Evolutionary conservation across 2,329 filamentous ascomycete species (phyloP), one percentile per base, ranked within the genome.

Genomic region (Fusarium sambucinum): DNA sequence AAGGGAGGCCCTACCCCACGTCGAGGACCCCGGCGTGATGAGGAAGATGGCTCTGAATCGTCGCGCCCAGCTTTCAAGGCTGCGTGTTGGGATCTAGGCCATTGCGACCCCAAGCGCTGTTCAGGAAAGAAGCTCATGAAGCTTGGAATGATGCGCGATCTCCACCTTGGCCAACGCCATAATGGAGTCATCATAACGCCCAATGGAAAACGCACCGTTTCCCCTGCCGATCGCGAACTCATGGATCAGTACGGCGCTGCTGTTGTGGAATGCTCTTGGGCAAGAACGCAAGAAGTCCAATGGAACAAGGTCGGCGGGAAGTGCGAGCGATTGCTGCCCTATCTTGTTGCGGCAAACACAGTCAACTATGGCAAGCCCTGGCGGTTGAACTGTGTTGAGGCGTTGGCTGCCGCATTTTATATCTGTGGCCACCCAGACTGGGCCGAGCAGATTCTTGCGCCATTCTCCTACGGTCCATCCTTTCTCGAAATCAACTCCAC

Each of bases 281-380:
- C 96, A 5, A 86, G 96, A 62, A 93, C 96, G 10, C 86, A 92
- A 47, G 96, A 99, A 79, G 90, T 99, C 7, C 94, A 95, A 53
- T 99, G 95, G 89, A 86, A 84, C 60, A 92, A 92, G 71, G 97
- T 99, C 61, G 96, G 96, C 29, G 96, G 96, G 25, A 96, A 94
- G 79, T 97, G 94, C 79, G 94, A 97, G 83, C 85, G 96, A 55
- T 80, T 97, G 68, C 83, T 99, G 58, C 96, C 96, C 0, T 99
- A 99, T 78, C 89, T 99, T 10, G 94, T 99, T 50, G 96, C 96
- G 8, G 96, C 96, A 47, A 99, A 99, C 78, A 91, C 92, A 2
- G 96, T 97, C 76, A 99, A 99, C 81, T 99, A 99, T 80, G 96
- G 96, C 63, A 92, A 93, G 75, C 96, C 96, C 7, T 97, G 94